Base-by-base conservation (phyloP, 108 stramenopile genomes). In the Nannochloropsis gaditana region DNA sequence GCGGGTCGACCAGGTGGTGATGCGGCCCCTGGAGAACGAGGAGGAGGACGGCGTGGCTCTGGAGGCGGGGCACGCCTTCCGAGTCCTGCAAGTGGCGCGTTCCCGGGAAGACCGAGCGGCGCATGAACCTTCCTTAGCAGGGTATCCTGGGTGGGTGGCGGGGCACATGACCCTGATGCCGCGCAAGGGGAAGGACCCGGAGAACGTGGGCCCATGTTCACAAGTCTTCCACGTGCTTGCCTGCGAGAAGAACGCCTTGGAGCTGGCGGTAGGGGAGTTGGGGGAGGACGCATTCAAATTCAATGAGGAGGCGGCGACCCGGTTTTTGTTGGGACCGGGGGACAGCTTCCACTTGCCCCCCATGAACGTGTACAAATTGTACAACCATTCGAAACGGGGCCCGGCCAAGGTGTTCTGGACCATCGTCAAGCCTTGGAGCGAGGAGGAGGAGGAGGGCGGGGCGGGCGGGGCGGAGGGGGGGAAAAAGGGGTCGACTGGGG, bases 261-360 rank as follows among this genome's bases (percentile, higher is more conserved):
- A 88, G 87, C 59, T 88, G 83, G 84, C 87, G 11, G 59, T 73
- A n/a, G 59, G n/a, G n/a, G 21, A 87, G 87, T 21, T 81, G 80
- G 45, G 79, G 84, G 94, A 93, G 84, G 93, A 92, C 41, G 90
- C 88, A 44, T 93, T 94, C 83, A 92, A 95, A 44, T 93, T 94
- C 83, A 92, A 95, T 89, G 88, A 92, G 11, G 90, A 90, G 17
- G 94, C 92, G 4, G 96, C 96, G 11, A 93, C 94, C 88, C 90
- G 98, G 42, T 97, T 93, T 90, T 89, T 96, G 42, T 89, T 98
- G 42, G 89, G 92, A 43, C 92, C 94, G 79, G 96, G 98, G 0
- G 98, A 98, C 90, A 92, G 94, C 87, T 98, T 98, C 87, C 93
- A 94, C 44, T 93, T 98, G 44, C 98, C 98, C 42, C 96, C 96